Percentiles rank a stretch among this genome's conserved stretches.
These are phyloP conservation scores for Rossbeevera mucosa DNA, from an alignment of 768 basidiomycete species.

Conservation along the genomic window DNA sequence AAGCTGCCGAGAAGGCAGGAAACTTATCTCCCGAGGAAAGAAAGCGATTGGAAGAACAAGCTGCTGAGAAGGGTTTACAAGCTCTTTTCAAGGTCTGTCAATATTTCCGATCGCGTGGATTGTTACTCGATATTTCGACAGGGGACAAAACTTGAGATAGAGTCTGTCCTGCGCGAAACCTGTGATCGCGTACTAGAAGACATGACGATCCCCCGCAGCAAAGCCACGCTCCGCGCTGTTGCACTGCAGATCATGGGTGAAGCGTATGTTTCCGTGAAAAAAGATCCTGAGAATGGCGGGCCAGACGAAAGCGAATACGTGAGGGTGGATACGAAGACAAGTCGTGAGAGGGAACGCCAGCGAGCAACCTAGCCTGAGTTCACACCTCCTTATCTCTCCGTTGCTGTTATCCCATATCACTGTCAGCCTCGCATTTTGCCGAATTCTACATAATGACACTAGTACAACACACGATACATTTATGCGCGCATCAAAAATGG, in stretches of 20 bases:
- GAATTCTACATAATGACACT: background rate
- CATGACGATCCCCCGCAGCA: slow-evolving; percentile 45
- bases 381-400: background rate
- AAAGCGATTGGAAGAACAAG: slow-evolving; percentile 82
- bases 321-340: slow-evolving; percentile 69
- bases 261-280: slow-evolving; percentile 66
- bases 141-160: slow-evolving; percentile 90
- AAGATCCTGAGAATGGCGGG: slow-evolving; percentile 41
- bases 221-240: slow-evolving; percentile 69
- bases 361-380: slow-evolving; percentile 13
- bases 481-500: background rate
- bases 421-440: background rate
- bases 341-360: slow-evolving; percentile 43
- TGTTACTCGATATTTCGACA: slow-evolving; percentile 22
- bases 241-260: slow-evolving; percentile 84
- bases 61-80: slow-evolving; percentile 88
- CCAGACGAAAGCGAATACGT: slow-evolving; percentile 77
- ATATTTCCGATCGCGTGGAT: background rate
- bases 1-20: slow-evolving; percentile 83
- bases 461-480: background rate
- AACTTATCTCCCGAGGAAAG: slow-evolving; percentile 75
- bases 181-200: slow-evolving; percentile 78
- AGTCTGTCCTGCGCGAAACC: slow-evolving; percentile 83
- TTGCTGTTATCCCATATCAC: slow-evolving; percentile 7
- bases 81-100: slow-evolving; percentile 79